Evolutionary conservation across 1,139 yeast genomes (phyloP).

Genomic region (Arxiozyma bovina): DNA sequence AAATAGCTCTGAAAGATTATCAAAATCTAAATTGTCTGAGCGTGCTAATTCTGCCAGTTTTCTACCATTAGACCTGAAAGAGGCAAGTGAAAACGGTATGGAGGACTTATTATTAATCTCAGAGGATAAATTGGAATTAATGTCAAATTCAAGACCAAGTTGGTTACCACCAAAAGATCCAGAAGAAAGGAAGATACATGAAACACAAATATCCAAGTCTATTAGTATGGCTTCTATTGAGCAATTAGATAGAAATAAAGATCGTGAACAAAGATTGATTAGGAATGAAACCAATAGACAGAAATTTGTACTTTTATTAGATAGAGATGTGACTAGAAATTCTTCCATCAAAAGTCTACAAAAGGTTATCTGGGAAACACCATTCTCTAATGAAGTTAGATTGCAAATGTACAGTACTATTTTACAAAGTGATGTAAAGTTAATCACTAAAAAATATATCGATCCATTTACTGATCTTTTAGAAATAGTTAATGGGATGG

Average conservation of each 20-base stretch:
- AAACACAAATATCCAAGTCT: slow-evolving; percentile 35
- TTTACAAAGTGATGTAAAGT: slow-evolving; percentile 22
- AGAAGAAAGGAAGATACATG: slow-evolving; percentile 36
- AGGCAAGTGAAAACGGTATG: slow-evolving; percentile 34
- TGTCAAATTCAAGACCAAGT: slow-evolving; percentile 40
- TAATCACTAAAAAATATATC: slow-evolving; percentile 24
- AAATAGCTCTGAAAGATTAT: slow-evolving; percentile 32
- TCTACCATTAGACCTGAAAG: slow-evolving; percentile 32
- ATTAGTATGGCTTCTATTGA: slow-evolving; percentile 34
- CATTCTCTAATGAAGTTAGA: slow-evolving; percentile 32
- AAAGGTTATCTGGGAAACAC: slow-evolving; percentile 36
- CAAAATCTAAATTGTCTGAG: slow-evolving; percentile 32
- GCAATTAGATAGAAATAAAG: slow-evolving; percentile 29
- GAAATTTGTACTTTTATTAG: slow-evolving; percentile 26
- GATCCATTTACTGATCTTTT: slow-evolving; percentile 28
- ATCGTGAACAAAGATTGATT: slow-evolving; percentile 27
- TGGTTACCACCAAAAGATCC: slow-evolving; percentile 44
- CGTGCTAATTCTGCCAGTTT: slow-evolving; percentile 32
- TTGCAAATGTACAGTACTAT: slow-evolving; percentile 29
- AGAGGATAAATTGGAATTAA: slow-evolving; percentile 35
- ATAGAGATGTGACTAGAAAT: slow-evolving; percentile 28
- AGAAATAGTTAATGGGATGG: slow-evolving; percentile 23
- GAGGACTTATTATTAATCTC: slow-evolving; percentile 44
- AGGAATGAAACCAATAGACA: slow-evolving; percentile 32
- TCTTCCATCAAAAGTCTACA: slow-evolving; percentile 34